These are phyloP conservation scores for Clarireedia hainanense DNA, from an alignment of 2,329 filamentous ascomycete genomes.

Conservation along the genomic window DNA sequence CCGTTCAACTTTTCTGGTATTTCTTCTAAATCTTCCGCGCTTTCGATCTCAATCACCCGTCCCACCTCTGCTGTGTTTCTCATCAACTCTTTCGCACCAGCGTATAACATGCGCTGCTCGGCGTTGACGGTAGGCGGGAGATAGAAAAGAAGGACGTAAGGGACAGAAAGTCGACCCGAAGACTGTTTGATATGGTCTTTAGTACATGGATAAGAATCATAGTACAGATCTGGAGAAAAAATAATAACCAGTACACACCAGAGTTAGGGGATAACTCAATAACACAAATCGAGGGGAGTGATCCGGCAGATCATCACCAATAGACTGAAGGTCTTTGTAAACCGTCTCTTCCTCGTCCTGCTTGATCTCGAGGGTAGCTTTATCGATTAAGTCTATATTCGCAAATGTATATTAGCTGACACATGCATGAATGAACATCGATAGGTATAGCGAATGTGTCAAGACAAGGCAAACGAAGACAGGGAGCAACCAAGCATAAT, in stretches of 20 bases:
- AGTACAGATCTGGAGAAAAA: background rate
- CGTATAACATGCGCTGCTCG: constrained; percentile 87
- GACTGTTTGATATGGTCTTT: constrained; percentile 42
- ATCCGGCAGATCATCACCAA: constrained; percentile 86
- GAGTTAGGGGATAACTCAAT: constrained; percentile 80
- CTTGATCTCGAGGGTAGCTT: constrained; percentile 80
- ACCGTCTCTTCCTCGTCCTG: constrained; percentile 68
- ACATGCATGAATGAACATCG: background rate
- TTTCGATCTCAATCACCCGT: constrained; percentile 76
- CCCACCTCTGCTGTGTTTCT: constrained; percentile 87
- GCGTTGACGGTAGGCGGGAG: constrained; percentile 85
- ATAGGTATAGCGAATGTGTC: background rate
- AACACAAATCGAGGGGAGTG: constrained; percentile 85
- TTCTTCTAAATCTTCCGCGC: constrained; percentile 72
- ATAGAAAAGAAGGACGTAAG: constrained; percentile 93
- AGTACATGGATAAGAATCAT: background rate
- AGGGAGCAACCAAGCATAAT: constrained; percentile 7
- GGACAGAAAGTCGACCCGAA: constrained; percentile 77
- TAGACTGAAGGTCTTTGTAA: constrained; percentile 72
- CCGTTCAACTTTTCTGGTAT: constrained; percentile 58
- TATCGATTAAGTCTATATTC: constrained; percentile 74
- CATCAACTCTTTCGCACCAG: constrained; percentile 92
- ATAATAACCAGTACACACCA: constrained; percentile 47
- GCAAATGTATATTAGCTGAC: background rate
- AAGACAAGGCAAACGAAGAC: background rate